Percentiles rank a stretch among this genome's conserved stretches.
Conservation (phyloP, 345 rosid genomes). For the Populus nigra region DNA sequence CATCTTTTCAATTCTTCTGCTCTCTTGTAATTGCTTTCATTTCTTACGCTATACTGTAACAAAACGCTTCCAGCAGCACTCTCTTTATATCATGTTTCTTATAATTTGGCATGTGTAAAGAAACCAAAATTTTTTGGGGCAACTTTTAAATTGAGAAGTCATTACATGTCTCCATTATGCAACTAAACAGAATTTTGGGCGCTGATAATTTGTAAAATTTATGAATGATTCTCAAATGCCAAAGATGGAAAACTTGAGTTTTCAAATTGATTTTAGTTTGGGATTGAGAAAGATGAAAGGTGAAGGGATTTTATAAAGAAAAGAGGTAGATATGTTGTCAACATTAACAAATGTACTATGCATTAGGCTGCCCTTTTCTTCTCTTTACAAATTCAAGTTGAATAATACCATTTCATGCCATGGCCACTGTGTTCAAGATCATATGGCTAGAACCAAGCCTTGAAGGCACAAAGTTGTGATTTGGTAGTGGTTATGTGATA, state of each 20-base stretch:
- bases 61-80: background rate
- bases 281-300: background rate
- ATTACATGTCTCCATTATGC: background rate
- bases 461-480: background rate
- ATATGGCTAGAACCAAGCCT: background rate
- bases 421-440: background rate
- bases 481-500: background rate
- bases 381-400: background rate
- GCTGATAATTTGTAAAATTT: background rate
- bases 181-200: background rate
- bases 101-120: background rate
- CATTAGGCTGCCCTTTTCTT: background rate
- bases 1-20: background rate
- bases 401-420: background rate
- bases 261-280: background rate
- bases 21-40: background rate
- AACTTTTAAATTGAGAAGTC: background rate
- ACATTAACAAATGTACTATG: background rate
- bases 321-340: background rate
- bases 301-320: background rate
- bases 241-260: background rate
- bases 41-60: background rate
- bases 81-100: background rate
- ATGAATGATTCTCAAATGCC: background rate
- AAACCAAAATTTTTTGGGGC: background rate